Conservation (phyloP, 192 early-diverging fungal species). For the Coemansia sp. region DNA sequence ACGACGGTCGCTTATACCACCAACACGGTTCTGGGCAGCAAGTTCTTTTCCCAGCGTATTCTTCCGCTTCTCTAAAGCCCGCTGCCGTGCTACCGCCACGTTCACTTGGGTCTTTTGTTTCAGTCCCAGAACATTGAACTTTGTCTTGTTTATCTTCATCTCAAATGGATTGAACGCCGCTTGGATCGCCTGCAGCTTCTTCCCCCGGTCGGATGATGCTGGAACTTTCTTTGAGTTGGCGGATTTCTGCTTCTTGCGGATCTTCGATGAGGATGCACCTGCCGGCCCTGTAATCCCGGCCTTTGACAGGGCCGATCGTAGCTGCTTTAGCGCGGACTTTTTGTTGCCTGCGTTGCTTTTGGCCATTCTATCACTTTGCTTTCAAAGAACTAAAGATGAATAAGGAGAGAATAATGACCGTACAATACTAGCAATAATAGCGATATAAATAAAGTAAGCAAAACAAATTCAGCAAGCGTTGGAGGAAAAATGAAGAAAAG, state of each 20-base stretch:
- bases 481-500: too few species aligned
- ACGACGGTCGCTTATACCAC: conserved; percentile 85
- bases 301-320: conserved; percentile 74
- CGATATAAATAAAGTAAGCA: too few species aligned
- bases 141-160: conserved; percentile 72
- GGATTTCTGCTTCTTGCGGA: conserved; percentile 70
- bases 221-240: conserved; percentile 47
- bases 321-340: conserved; percentile 77
- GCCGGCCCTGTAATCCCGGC: conserved; percentile 74
- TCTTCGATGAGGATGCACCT: conserved; percentile 56
- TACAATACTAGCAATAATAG: too few species aligned
- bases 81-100: conserved; percentile 77
- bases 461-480: too few species aligned
- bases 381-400: not conserved
- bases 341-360: conserved; percentile 16
- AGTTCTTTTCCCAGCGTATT: conserved; percentile 82
- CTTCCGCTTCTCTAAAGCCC: conserved; percentile 84
- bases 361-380: not conserved
- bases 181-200: conserved; percentile 49
- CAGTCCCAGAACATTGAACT: conserved; percentile 82
- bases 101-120: conserved; percentile 78
- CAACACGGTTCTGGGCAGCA: conserved; percentile 64
- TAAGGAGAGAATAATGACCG: too few species aligned
- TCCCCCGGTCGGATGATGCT: conserved; percentile 34
- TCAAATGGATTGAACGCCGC: conserved; percentile 86